Conservation (phyloP, 495 filamentous ascomycete species). For the Chaetomium fimeti region DNA sequence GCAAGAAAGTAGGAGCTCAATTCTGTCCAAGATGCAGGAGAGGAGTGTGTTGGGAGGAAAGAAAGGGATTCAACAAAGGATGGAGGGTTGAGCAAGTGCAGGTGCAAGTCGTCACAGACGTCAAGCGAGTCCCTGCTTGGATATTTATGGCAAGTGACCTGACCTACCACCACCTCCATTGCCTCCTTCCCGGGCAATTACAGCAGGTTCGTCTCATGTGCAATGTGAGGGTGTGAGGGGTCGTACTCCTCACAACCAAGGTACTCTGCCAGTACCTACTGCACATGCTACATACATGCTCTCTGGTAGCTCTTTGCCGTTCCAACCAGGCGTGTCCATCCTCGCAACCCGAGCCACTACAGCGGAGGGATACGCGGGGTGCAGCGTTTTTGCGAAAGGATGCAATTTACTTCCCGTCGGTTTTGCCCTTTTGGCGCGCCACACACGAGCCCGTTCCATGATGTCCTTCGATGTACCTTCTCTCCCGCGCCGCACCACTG, state of each 20-base stretch:
- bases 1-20: not conserved
- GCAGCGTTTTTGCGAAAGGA: not conserved
- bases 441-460: not conserved
- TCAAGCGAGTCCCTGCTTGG: slow-evolving; percentile 4
- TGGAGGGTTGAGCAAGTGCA: not conserved
- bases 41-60: not conserved
- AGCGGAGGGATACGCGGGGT: not conserved
- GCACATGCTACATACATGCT: no score
- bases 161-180: not conserved
- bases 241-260: slow-evolving; percentile 2
- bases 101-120: not conserved
- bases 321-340: not conserved
- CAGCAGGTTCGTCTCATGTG: slow-evolving; percentile 7
- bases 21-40: not conserved
- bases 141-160: slow-evolving; percentile 14
- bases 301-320: not conserved
- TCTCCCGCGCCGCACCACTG: slow-evolving; percentile 3
- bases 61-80: slow-evolving; percentile 4
- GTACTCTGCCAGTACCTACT: not conserved
- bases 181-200: not conserved
- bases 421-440: not conserved
- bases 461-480: not conserved
- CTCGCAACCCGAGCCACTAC: not conserved
- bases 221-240: not conserved
- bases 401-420: not conserved